Evolutionary conservation across 1,284 basidiomycete genomes (phyloP).

Genomic region (Fomitopsis schrenkii): DNA sequence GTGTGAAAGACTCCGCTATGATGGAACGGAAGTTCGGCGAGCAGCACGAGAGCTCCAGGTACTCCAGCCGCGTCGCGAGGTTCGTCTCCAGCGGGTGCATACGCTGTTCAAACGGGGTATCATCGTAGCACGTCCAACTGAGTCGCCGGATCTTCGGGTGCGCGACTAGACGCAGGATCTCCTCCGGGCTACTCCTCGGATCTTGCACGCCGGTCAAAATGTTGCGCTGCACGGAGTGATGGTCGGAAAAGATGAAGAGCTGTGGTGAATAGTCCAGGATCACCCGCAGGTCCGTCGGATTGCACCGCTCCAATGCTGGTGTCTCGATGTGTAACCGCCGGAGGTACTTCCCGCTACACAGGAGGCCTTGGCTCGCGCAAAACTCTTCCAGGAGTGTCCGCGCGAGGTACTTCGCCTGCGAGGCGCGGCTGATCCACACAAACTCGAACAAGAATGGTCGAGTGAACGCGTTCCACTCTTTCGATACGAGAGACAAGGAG

Average conservation of each 20-base stretch:
- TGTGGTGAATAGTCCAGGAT: constrained; percentile 61
- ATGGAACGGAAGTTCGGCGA: constrained; percentile 24
- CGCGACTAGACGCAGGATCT: constrained; percentile 54
- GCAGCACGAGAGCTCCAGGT: constrained; percentile 54
- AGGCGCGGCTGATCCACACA: constrained; percentile 58
- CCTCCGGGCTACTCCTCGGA: constrained; percentile 43
- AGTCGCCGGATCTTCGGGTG: constrained; percentile 54
- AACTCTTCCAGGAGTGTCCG: constrained; percentile 48
- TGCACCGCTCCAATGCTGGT: constrained; percentile 58
- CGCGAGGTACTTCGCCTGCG: constrained; percentile 56
- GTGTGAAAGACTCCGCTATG: constrained; percentile 19
- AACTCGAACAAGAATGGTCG: constrained; percentile 60
- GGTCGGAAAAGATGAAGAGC: constrained; percentile 58
- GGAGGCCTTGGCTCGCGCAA: constrained; percentile 18
- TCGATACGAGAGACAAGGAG: constrained; percentile 49
- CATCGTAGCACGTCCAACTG: constrained; percentile 69
- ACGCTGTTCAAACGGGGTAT: constrained; percentile 53
- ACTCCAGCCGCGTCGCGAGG: constrained; percentile 44
- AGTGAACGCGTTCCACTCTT: constrained; percentile 48
- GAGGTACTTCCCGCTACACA: constrained; percentile 51
- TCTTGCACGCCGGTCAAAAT: constrained; percentile 40
- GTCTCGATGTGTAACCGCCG: constrained; percentile 68
- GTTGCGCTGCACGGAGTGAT: constrained; percentile 54
- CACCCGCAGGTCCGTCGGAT: constrained; percentile 56
- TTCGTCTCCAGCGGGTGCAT: constrained; percentile 50